Percentiles rank a stretch among this genome's conserved stretches.
Evolutionary conservation across 2,329 filamentous ascomycete species (phyloP).

Genomic region (Arthrobotrys entomopaga): DNA sequence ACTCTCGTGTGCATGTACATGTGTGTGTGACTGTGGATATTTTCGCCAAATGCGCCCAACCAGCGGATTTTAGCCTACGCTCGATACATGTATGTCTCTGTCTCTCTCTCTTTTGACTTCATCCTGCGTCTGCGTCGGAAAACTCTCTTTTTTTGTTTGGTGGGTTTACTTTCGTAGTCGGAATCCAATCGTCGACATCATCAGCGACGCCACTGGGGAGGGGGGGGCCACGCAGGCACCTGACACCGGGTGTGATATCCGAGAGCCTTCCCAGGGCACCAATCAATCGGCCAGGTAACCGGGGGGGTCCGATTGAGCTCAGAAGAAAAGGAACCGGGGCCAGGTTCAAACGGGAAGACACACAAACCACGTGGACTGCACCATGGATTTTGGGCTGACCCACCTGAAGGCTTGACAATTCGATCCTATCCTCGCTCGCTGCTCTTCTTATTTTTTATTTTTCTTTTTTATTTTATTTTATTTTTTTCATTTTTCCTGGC

Average conservation of each 20-base stretch:
- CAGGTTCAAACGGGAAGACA: constrained; percentile 51
- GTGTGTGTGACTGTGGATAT: constrained; percentile 4
- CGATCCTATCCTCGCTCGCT: constrained; percentile 7
- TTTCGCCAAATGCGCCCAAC: constrained; percentile 11
- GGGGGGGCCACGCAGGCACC: not conserved
- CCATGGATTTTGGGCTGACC: constrained; percentile 40
- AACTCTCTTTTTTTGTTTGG: constrained; percentile 9
- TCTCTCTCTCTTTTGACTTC: constrained; percentile 11
- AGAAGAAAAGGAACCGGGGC: constrained; percentile 11
- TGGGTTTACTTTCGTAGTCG: not conserved
- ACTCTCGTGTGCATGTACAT: too few species aligned
- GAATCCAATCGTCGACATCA: not conserved
- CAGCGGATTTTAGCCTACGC: constrained; percentile 17
- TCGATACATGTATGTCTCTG: not conserved
- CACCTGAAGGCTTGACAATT: constrained; percentile 32
- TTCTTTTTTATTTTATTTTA: too few species aligned
- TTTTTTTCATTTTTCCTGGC: too few species aligned
- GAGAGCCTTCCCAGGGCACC: constrained; percentile 22
- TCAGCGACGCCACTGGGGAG: constrained; percentile 3
- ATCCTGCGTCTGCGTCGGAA: constrained; percentile 10
- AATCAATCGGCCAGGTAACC: constrained; percentile 23
- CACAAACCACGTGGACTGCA: constrained; percentile 52
- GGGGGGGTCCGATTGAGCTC: constrained; percentile 33
- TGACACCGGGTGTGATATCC: constrained; percentile 21
- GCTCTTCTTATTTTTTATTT: too few species aligned